Conservation (phyloP, 768 basidiomycete species). For the Pleurotus sapidus region DNA sequence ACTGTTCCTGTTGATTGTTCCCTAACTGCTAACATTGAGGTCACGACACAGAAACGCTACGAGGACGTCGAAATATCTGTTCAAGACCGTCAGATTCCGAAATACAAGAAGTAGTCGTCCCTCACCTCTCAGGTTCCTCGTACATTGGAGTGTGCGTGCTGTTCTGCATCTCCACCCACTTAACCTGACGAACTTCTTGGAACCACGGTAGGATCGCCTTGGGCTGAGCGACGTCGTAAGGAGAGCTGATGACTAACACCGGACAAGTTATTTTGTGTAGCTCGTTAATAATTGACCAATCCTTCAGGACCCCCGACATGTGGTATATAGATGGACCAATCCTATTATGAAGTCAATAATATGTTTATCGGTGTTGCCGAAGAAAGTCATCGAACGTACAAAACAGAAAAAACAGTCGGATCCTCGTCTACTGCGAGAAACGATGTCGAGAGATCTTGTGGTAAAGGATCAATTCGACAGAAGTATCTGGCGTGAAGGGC, state of each 20-base stretch:
- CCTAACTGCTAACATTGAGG: no score
- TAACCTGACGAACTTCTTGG: constrained; percentile 24
- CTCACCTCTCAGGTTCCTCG: constrained; percentile 20
- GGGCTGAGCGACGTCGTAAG: constrained; percentile 18
- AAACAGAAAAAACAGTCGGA: constrained; percentile 23
- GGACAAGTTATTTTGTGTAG: constrained; percentile 17
- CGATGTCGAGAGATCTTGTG: constrained; percentile 24
- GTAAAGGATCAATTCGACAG: constrained; percentile 29
- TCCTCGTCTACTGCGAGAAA: constrained; percentile 23
- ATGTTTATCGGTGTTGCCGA: no score
- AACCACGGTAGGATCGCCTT: constrained; percentile 17
- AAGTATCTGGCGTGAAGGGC: constrained; percentile 30
- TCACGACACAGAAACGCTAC: neutral
- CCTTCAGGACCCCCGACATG: constrained; percentile 19
- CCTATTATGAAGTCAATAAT: constrained; percentile 16
- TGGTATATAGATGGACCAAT: constrained; percentile 31
- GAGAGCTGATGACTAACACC: constrained; percentile 20
- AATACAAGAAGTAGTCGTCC: no score
- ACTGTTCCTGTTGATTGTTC: no score
- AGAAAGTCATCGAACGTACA: neutral
- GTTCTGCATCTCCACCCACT: constrained; percentile 30
- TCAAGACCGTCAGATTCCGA: neutral
- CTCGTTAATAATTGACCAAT: constrained; percentile 18
- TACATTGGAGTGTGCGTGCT: constrained; percentile 21
- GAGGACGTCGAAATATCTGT: neutral